phyloP scores from a whole-genome alignment of 352 stramenopile genomes.

The Globisporangium paroecandrum region DNA sequence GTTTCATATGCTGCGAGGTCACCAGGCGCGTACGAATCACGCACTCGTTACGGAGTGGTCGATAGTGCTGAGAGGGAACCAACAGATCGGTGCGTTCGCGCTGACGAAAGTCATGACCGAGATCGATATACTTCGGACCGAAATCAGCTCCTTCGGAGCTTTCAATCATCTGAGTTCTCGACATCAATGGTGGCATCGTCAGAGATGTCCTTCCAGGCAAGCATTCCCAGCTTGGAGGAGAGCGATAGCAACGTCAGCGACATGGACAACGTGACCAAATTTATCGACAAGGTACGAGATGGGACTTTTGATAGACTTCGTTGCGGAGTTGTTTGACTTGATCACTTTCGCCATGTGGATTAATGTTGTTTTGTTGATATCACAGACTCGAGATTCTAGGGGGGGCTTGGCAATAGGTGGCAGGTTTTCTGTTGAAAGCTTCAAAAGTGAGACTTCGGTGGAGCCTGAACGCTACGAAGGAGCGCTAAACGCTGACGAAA shows the following conservation, averaged over 20 bases:
- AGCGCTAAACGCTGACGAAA: neutral
- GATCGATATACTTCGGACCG: neutral
- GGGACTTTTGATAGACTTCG: neutral
- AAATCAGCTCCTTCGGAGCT: neutral
- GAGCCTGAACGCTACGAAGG: neutral
- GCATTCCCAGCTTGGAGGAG: constrained; percentile 40
- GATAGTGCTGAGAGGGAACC: neutral
- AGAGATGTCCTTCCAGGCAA: constrained; percentile 41
- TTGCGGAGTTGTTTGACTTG: neutral
- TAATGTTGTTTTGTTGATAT: neutral
- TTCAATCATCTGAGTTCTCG: constrained; percentile 11
- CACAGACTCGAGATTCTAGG: neutral
- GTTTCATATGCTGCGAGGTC: neutral
- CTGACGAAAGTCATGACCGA: neutral
- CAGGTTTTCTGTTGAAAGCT: constrained; percentile 5
- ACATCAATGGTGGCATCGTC: constrained; percentile 38
- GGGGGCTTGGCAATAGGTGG: neutral
- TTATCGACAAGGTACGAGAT: constrained; percentile 4
- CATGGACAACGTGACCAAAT: neutral
- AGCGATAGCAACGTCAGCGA: constrained; percentile 1
- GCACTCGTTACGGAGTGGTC: neutral
- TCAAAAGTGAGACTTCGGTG: neutral
- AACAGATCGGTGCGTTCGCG: neutral
- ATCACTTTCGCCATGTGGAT: neutral
- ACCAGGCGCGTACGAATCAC: neutral